Base-by-base conservation (phyloP, 1,139 yeast species). In the Geotrichum carabidarum region DNA sequence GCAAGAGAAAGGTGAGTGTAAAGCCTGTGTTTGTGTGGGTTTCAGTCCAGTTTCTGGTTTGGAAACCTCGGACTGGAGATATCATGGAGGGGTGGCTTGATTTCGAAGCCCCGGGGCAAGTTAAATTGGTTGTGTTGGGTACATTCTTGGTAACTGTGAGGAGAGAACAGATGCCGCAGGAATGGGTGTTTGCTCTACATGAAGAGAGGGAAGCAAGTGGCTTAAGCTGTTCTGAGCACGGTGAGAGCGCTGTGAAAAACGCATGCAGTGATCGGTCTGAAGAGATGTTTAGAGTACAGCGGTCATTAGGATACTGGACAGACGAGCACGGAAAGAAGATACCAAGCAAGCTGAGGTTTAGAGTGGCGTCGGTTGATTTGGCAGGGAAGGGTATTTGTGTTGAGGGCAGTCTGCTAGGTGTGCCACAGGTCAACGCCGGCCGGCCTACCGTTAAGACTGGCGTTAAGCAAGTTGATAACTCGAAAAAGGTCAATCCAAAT, bases 121-220 rank as follows among this genome's bases (percentile, higher is more conserved):
- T 94, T 65, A 98, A 98, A 58, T 76, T 94, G 60, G 78, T 93
- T 62, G 78, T 93, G 52, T 93, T 88, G 68, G 98, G 93, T 71
- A 88, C 95, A 0, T 93, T 93, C 74, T 93, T 93, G 71, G 98
- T 97, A 36, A 83, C 94, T 53, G 89, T 93, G 61, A 88, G 86
- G 69, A 83, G 86, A 69, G 84, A 79, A 67, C 82, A 82, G 63
- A 89, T 93, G 59, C 99, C 99, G 17, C 72, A 74, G 44, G 80
- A 76, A 51, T 93, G 99, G 99, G 74, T 75, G 38, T 93, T 91
- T 71, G 78, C 86, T 54, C 91, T 94, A 49, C 82, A 77, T 62
- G 93, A 89, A 65, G 82, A 76, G 31, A 88, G 55, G 5, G 61
- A 53, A 5, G 62, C 27, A 5, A 22, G 27, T 22, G 60, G n/a